Conservation (phyloP, 768 basidiomycete genomes). For the Amanita exitialis region DNA sequence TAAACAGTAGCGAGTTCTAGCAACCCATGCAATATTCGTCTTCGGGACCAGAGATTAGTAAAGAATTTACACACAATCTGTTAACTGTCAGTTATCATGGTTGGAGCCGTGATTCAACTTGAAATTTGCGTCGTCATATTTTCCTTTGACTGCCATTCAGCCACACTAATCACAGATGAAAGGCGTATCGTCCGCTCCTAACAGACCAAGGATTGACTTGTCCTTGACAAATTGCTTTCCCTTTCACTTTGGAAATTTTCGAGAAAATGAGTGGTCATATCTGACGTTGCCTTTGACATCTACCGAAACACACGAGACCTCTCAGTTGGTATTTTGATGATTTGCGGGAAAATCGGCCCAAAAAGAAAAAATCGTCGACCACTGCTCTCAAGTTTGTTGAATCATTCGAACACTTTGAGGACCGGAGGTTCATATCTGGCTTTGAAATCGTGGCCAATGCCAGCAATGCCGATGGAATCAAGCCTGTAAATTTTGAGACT, state of each 20-base stretch:
- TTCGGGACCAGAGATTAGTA: neutral
- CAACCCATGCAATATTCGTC: neutral
- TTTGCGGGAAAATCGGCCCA: constrained; percentile 23
- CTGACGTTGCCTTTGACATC: constrained; percentile 24
- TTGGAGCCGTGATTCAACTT: constrained; percentile 21
- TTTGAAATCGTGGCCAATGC: constrained; percentile 49
- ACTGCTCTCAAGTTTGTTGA: constrained; percentile 12
- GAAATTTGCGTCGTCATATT: constrained; percentile 18
- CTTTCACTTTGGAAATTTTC: constrained; percentile 23
- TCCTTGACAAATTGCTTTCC: constrained; percentile 19
- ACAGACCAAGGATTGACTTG: constrained; percentile 29
- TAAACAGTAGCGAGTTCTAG: constrained; percentile 26
- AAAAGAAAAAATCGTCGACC: constrained; percentile 23
- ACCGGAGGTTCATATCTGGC: constrained; percentile 33
- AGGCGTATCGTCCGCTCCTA: constrained; percentile 15
- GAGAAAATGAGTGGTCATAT: constrained; percentile 29
- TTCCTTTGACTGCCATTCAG: constrained; percentile 22
- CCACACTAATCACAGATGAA: neutral
- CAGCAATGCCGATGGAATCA: constrained; percentile 48
- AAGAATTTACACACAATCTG: constrained; percentile 7
- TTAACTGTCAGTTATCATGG: neutral
- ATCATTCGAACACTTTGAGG: constrained; percentile 29
- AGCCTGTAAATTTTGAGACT: constrained; percentile 22
- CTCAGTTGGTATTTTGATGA: constrained; percentile 25
- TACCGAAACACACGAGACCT: constrained; percentile 19